Base-by-base conservation (phyloP, 1,284 basidiomycete species). In the Leccinum griseonigrum region DNA sequence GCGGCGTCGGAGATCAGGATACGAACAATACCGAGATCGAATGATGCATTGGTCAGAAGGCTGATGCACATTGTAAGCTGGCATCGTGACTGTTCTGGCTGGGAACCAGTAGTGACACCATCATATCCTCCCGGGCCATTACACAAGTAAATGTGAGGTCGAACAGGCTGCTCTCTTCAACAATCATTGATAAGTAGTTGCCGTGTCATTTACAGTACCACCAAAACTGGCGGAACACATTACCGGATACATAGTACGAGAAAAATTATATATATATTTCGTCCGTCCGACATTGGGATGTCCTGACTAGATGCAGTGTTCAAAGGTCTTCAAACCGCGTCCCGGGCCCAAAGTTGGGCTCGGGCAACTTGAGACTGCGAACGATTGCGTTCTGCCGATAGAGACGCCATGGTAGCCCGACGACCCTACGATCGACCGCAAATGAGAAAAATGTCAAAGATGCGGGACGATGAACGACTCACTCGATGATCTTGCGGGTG, bases 331-430 rank as follows among this genome's bases (percentile, higher is more conserved):
- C 36, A 16, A 16, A 18, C 40, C n/a, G 40, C 40, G n/a, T 43
- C 18, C 40, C 40, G n/a, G 9, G 40, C 22, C 22, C 22, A 22
- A 22, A 22, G 22, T 22, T 22, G 11, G 54, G 16, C 38, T 57
- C 52, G 13, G 58, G 48, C 7, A 57, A 4, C 38, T 60, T 61
- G 18, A 64, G 53, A 34, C 63, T 53, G 11, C 46, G 63, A 36
- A 64, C 60, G 32, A 64, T 64, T 9, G 58, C 63, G 6, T 64
- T 55, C 56, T 64, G 63, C 28, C 48, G 46, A 31, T 38, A 53
- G 5, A 64, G 52, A 13, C 48, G 63, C 56, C 63, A 64, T 5
- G 62, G 56, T 40, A 48, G 60, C 29, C 31, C 40, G 26, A 63
- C 18, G 31, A 31, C 55, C 11, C 62, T 63, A 5, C 31, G 22